Evolutionary conservation across 805 yeast genomes (phyloP).

Genomic region (Schizosaccharomyces lindneri): DNA sequence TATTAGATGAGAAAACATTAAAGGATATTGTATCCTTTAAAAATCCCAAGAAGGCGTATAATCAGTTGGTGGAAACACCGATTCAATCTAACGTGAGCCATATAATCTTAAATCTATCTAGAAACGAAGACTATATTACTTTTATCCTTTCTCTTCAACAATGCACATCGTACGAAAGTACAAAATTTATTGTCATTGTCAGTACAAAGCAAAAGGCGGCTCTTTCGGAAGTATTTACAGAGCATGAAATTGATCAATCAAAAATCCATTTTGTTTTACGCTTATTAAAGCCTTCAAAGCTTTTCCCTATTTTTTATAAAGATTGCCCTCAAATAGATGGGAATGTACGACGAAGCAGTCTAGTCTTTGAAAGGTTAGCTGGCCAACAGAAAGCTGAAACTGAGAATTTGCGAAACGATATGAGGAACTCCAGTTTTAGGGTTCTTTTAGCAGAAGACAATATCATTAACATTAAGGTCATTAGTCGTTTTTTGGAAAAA

Average conservation of each 20-base stretch:
- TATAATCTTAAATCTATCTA: conserved; percentile 11
- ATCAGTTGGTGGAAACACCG: not conserved
- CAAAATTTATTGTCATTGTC: conserved; percentile 7
- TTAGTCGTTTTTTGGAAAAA: conserved; percentile 18
- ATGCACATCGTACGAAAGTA: conserved; percentile 4
- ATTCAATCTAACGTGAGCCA: conserved; percentile 10
- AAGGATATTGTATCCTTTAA: not conserved
- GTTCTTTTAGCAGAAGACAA: conserved; percentile 82
- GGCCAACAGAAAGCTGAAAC: conserved; percentile 8
- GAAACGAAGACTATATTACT: conserved; percentile 7
- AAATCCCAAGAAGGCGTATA: not conserved
- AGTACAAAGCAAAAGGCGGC: conserved; percentile 10
- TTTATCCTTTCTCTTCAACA: conserved; percentile 6
- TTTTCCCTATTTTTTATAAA: conserved; percentile 1
- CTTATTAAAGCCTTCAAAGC: conserved; percentile 7
- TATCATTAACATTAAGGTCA: conserved; percentile 71
- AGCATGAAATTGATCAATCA: conserved; percentile 4
- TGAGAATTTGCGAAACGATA: conserved; percentile 7
- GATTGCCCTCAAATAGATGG: not conserved
- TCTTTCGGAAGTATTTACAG: conserved; percentile 2
- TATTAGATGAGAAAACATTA: conserved; percentile 3
- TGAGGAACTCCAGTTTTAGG: conserved; percentile 6
- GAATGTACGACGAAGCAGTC: conserved; percentile 9
- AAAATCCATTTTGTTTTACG: conserved; percentile 10
- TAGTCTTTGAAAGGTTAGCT: conserved; percentile 7